A percentile compares a stretch with the other conserved stretches of the same genome.
phyloP scores from a whole-genome alignment of 2,329 filamentous ascomycete genomes.

The Dothidotthia symphoricarpi region DNA sequence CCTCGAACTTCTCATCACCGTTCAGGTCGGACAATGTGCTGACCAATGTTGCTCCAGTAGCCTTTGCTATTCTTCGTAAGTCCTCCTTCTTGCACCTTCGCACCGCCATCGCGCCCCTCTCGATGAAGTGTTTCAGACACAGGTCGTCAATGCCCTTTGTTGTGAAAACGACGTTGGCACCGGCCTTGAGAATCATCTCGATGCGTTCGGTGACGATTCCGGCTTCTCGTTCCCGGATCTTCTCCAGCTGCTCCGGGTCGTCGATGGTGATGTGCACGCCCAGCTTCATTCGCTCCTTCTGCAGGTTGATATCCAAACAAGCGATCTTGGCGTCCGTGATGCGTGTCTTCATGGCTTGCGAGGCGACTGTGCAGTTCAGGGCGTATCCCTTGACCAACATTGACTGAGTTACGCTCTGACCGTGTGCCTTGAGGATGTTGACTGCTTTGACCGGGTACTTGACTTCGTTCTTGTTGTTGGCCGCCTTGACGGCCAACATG shows the following conservation, averaged over 20 bases:
- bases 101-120: slow-evolving; percentile 93
- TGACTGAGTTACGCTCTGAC: slow-evolving; percentile 86
- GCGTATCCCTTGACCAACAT: slow-evolving; percentile 93
- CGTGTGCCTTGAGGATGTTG: slow-evolving; percentile 97
- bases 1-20: slow-evolving; percentile 93
- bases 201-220: slow-evolving; percentile 92
- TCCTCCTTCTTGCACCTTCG: slow-evolving; percentile 99
- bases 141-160: slow-evolving; percentile 99
- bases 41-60: slow-evolving; percentile 88
- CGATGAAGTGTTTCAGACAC: slow-evolving; percentile 89
- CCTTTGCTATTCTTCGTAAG: slow-evolving; percentile 89
- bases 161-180: slow-evolving; percentile 92
- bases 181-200: slow-evolving; percentile 96
- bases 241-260: slow-evolving; percentile 93
- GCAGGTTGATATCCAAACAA: slow-evolving; percentile 93
- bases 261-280: slow-evolving; percentile 98
- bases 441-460: slow-evolving; percentile 99
- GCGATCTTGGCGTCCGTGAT: slow-evolving; percentile 95
- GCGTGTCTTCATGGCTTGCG: slow-evolving; percentile 94
- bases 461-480: slow-evolving; percentile 82
- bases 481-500: slow-evolving; percentile 90
- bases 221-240: slow-evolving; percentile 89
- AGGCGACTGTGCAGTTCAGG: slow-evolving; percentile 96
- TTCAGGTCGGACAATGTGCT: slow-evolving; percentile 95
- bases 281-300: slow-evolving; percentile 99